Evolutionary conservation across 257 asterid species (phyloP), one percentile per base, ranked within the genome.

Genomic region (Coffea canephora): DNA sequence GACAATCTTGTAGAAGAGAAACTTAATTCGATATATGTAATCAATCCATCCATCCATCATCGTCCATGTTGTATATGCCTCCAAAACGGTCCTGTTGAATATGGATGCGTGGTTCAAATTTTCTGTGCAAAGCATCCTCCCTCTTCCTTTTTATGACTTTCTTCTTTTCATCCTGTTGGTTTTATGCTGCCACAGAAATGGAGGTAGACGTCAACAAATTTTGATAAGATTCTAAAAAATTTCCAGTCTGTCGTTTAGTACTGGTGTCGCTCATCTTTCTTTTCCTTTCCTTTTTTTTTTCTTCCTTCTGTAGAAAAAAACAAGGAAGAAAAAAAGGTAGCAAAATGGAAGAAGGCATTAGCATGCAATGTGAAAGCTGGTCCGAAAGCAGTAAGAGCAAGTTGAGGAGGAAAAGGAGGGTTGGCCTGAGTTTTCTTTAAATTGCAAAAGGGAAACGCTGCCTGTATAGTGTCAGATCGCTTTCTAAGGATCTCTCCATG

Each of bases 401-500:
- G 34, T 39, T 4, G 43, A 39, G 43, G 34, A 31, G 34, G 34
- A 39, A 39, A 5, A 16, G 64, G 11, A 61, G 11, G 69, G 36
- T n/a, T 65, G 18, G 16, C 14, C 72, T 4, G n/a, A 34, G 48
- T 36, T 67, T 67, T 31, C 48, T 67, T 77, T 65, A 67, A 74
- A 75, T 41, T 55, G 79, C 45, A 27, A 80, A 80, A 75, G 65
- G 65, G 23, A 5, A 46, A 23, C 39, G 39, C 12, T 49, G 88
- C 78, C 87, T 77, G 84, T 71, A 84, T 73, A 68, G 80, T 83
- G 96, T 89, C 87, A 85, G 76, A 88, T 89, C 91, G 85, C 90
- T 88, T 82, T 92, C 96, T 3, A 84, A 83, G 91, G 89, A 92
- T 91, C 89, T 91, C 84, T 82, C 48, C 76, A 82, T 81, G 95